Evolutionary conservation across 176 grass and related monocot genomes (phyloP).

Genomic region (maize (Zea mays)): Zm-B73-REFERENCE-NAM-5.0 NC_050099.1:221380501-221381000

Average conservation of each 20-base stretch:
- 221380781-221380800: conserved; percentile 97
- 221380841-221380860: too few species aligned
- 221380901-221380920: too few species aligned
- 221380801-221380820: conserved; percentile 99
- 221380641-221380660: conserved; percentile 99
- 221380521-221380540: conserved; percentile 41
- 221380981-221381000: too few species aligned
- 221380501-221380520: conserved; percentile 2
- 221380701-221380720: conserved; percentile 23
- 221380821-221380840: too few species aligned
- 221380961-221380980: too few species aligned
- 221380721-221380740: conserved; percentile 36
- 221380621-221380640: conserved; percentile 99
- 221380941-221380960: too few species aligned
- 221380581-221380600: conserved; percentile 97
- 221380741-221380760: conserved; percentile 34
- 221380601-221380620: conserved; percentile 96
- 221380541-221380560: conserved; percentile 80
- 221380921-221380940: too few species aligned
- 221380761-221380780: conserved; percentile 88
- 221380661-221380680: conserved; percentile 99
- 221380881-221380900: too few species aligned
- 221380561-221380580: conserved; percentile 99
- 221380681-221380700: conserved; percentile 52
- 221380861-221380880: too few species aligned